Percentiles rank a stretch among this genome's conserved stretches.
Evolutionary conservation across 2,329 filamentous ascomycete genomes (phyloP).

Genomic region (Cephalotrichum gorgonifer): DNA sequence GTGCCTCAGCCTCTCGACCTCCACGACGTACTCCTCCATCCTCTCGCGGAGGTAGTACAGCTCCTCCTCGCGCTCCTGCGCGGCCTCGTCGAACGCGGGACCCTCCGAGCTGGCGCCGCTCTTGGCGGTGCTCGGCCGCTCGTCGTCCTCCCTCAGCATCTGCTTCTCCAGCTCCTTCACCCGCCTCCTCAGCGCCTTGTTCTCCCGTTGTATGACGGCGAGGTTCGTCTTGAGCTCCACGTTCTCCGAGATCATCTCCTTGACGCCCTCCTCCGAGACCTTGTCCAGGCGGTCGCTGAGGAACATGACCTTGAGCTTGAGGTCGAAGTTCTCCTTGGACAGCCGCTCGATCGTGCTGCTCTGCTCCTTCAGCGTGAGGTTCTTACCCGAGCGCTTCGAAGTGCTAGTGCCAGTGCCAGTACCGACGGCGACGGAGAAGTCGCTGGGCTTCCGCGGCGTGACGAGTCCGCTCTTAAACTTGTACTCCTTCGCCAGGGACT

Average conservation of each 20-base stretch:
- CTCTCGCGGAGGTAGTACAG: conserved; percentile 75
- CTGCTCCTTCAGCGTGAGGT: conserved; percentile 89
- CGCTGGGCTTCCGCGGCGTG: conserved; percentile 44
- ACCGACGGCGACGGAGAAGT: conserved; percentile 36
- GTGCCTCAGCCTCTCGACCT: conserved; percentile 71
- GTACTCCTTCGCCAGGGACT: conserved; percentile 79
- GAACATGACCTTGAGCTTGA: conserved; percentile 97
- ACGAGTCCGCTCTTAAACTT: conserved; percentile 59
- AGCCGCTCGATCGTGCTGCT: conserved; percentile 93
- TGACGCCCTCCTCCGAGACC: conserved; percentile 88
- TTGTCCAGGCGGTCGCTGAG: conserved; percentile 88
- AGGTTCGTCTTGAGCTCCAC: conserved; percentile 89
- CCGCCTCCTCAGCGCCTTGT: conserved; percentile 68
- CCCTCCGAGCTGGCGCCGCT: conserved; percentile 48
- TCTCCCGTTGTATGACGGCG: conserved; percentile 82
- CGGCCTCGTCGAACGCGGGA: conserved; percentile 47
- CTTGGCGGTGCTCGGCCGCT: conserved; percentile 48
- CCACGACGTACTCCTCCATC: conserved; percentile 71
- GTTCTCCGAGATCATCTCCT: conserved; percentile 96
- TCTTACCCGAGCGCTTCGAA: conserved; percentile 50
- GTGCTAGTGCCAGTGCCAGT: conserved; percentile 21
- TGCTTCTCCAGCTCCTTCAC: conserved; percentile 82
- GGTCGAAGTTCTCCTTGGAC: conserved; percentile 95
- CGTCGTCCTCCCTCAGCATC: conserved; percentile 55
- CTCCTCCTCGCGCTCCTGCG: conserved; percentile 71